Percentiles rank a stretch among this genome's conserved stretches.
Conservation (phyloP, 345 rosid species). For the Ricinus communis region DNA sequence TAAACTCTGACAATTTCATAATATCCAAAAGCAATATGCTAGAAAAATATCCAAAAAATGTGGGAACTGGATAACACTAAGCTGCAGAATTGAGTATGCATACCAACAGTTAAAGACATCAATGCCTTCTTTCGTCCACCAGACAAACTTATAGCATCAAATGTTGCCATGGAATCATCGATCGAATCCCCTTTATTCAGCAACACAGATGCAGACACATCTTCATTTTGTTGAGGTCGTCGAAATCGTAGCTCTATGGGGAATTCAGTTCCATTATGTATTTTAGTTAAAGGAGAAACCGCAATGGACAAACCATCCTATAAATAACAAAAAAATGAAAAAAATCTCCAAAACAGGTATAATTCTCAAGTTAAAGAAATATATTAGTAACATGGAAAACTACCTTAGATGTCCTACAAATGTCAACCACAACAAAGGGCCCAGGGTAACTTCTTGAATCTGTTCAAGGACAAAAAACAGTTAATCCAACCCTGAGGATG, state of each 20-base stretch:
- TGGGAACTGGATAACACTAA: conserved; percentile 6
- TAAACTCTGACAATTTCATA: not conserved
- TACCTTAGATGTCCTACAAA: conserved; percentile 73
- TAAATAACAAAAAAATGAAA: conserved; percentile 10
- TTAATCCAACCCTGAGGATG: not conserved
- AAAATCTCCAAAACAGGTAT: conserved; percentile 1
- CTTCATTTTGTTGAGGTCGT: conserved; percentile 55
- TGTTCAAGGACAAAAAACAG: conserved; percentile 34
- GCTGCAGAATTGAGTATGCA: conserved; percentile 23
- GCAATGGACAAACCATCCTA: conserved; percentile 82
- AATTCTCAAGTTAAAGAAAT: conserved; percentile 13
- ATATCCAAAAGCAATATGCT: not conserved
- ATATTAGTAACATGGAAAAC: conserved; percentile 19
- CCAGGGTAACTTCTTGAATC: conserved; percentile 89
- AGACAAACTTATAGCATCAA: conserved; percentile 68
- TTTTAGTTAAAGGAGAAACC: conserved; percentile 81
- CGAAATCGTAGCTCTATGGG: conserved; percentile 78
- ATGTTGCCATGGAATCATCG: conserved; percentile 80
- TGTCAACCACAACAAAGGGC: conserved; percentile 74
- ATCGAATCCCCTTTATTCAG: conserved; percentile 71
- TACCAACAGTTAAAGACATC: conserved; percentile 80
- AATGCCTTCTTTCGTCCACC: conserved; percentile 78
- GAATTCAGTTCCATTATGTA: conserved; percentile 78
- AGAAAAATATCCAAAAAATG: not conserved
- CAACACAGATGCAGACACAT: conserved; percentile 54